Evolutionary conservation across 2,329 filamentous ascomycete species (phyloP).

Genomic region (Colletotrichum sp.): DNA sequence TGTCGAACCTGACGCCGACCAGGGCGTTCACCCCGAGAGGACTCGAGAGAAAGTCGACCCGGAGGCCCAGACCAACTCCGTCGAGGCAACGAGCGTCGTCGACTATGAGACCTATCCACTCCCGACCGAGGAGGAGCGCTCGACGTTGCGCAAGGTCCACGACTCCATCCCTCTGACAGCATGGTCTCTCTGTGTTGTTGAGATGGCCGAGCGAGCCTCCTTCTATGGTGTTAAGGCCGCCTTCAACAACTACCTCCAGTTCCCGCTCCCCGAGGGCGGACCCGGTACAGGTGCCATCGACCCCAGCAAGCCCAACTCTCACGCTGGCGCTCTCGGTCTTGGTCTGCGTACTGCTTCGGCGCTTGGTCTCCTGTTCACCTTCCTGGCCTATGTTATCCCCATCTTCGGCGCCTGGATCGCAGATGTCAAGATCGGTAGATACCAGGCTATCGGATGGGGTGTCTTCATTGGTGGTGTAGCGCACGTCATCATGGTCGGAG

Average conservation of each 20-base stretch:
- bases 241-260: slow-evolving; percentile 68
- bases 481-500: slow-evolving; percentile 70
- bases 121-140: slow-evolving; percentile 11
- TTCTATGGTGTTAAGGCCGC: slow-evolving; percentile 61
- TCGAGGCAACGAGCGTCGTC: neutral
- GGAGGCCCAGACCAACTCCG: neutral
- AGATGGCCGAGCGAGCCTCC: slow-evolving; percentile 65
- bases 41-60: neutral
- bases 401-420: slow-evolving; percentile 62
- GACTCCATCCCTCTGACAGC: slow-evolving; percentile 54
- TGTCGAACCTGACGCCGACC: slow-evolving; percentile 5
- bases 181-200: slow-evolving; percentile 63
- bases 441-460: slow-evolving; percentile 73
- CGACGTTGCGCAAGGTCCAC: slow-evolving; percentile 37
- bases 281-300: slow-evolving; percentile 51
- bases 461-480: slow-evolving; percentile 71
- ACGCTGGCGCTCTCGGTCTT: slow-evolving; percentile 63
- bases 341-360: slow-evolving; percentile 60
- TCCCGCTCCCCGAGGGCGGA: slow-evolving; percentile 57
- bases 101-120: slow-evolving; percentile 1
- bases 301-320: slow-evolving; percentile 36
- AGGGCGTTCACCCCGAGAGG: neutral
- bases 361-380: slow-evolving; percentile 57
- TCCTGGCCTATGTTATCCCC: slow-evolving; percentile 63
- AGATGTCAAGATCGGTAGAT: slow-evolving; percentile 74